Evolutionary conservation across 176 grass and related monocot genomes (phyloP).

Genomic region (Poa annua): DNA sequence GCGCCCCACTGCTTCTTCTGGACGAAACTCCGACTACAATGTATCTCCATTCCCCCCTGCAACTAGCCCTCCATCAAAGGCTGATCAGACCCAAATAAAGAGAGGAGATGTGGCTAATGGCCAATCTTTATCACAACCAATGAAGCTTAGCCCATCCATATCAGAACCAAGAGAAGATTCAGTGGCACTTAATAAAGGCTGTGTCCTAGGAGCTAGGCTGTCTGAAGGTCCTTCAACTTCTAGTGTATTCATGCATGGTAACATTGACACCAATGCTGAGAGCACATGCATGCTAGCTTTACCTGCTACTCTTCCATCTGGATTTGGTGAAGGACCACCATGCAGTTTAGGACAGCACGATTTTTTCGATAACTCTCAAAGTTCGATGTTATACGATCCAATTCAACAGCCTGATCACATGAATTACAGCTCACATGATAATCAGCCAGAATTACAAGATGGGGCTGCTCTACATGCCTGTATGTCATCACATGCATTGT

Average conservation of each 20-base stretch:
- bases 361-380: conserved; percentile 44
- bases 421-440: conserved; percentile 44
- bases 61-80: conserved; percentile 43
- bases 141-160: conserved; percentile 42
- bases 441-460: conserved; percentile 48
- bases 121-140: conserved; percentile 28
- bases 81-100: conserved; percentile 54
- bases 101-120: conserved; percentile 49
- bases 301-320: conserved; percentile 42
- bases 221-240: conserved; percentile 47
- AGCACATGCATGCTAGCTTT: conserved; percentile 49
- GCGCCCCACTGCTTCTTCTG: conserved; percentile 35
- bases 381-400: conserved; percentile 43
- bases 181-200: conserved; percentile 41
- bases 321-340: conserved; percentile 54
- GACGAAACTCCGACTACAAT: conserved; percentile 41
- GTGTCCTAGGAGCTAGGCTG: conserved; percentile 40
- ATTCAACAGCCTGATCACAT: conserved; percentile 46
- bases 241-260: conserved; percentile 29
- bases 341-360: conserved; percentile 44
- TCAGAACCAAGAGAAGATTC: conserved; percentile 52
- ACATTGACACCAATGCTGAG: conserved; percentile 39
- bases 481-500: conserved; percentile 43
- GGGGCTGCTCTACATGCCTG: conserved; percentile 39
- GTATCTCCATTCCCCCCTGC: conserved; percentile 29